A percentile compares a stretch with the other conserved stretches of the same genome.
phyloP scores from a whole-genome alignment of 805 yeast genomes.

The Kodamaea kaohsiungensis region DNA sequence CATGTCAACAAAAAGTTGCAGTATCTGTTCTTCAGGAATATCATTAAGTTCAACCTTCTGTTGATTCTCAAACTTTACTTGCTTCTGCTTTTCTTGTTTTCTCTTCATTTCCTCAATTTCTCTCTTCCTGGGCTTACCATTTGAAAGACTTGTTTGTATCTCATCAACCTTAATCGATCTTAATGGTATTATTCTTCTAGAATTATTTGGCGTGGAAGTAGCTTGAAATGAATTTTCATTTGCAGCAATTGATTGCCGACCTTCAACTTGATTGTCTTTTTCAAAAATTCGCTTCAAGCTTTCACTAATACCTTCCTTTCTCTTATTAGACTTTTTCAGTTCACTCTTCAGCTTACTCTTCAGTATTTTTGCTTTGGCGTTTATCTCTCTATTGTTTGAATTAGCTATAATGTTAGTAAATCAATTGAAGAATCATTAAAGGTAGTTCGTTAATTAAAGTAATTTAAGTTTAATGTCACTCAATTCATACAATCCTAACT shows the following conservation, averaged over 20 bases:
- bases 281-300: neutral
- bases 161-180: conserved; percentile 7
- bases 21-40: neutral
- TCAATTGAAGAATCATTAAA: neutral
- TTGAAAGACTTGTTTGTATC: conserved; percentile 5
- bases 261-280: neutral
- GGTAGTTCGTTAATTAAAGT: no score
- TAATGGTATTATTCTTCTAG: neutral
- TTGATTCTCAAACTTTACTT: neutral
- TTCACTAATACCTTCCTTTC: neutral
- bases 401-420: neutral
- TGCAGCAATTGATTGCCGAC: neutral
- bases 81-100: no score
- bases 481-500: neutral
- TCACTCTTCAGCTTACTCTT: neutral
- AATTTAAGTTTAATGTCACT: no score
- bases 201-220: conserved; percentile 15
- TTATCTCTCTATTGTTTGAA: neutral
- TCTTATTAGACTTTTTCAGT: neutral
- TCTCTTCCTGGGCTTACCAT: neutral
- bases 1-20: neutral
- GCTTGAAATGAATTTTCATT: conserved; percentile 12
- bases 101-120: neutral
- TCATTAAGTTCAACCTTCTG: neutral
- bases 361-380: neutral